phyloP scores from a whole-genome alignment of 768 basidiomycete genomes.

The Grammothele lineata region DNA sequence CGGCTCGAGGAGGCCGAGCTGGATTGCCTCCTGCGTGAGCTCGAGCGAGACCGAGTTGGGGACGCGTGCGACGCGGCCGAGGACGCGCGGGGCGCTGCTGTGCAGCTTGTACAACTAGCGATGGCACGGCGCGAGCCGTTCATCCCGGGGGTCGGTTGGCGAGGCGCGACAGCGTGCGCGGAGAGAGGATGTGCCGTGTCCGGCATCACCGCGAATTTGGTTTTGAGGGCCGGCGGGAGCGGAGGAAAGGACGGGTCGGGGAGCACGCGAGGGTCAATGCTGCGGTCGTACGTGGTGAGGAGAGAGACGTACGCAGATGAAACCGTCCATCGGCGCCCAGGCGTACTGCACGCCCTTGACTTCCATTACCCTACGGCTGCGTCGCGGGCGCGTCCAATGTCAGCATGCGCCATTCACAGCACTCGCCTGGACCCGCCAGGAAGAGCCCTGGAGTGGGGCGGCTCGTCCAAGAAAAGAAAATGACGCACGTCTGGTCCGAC shows the following conservation, averaged over 20 bases:
- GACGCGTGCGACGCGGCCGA: slow-evolving; percentile 47
- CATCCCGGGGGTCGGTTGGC: background rate
- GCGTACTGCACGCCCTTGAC: slow-evolving; percentile 45
- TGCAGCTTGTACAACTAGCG: slow-evolving; percentile 44
- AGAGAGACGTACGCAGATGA: slow-evolving; percentile 48
- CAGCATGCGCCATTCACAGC: too few relatives aligned
- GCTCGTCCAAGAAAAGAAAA: background rate
- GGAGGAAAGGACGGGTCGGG: background rate
- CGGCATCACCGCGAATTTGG: too few relatives aligned
- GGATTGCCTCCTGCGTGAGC: slow-evolving; percentile 50
- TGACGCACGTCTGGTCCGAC: slow-evolving; percentile 38
- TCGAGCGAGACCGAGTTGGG: slow-evolving; percentile 47
- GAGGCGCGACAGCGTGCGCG: too few relatives aligned
- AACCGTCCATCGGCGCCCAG: slow-evolving; percentile 53
- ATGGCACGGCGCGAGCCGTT: slow-evolving; percentile 2
- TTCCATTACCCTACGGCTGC: slow-evolving; percentile 42
- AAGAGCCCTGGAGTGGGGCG: too few relatives aligned
- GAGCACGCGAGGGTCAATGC: background rate
- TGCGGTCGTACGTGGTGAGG: background rate
- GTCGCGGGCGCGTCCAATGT: too few relatives aligned
- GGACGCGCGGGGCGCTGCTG: slow-evolving; percentile 26
- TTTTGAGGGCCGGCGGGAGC: too few relatives aligned
- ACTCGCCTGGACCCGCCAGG: too few relatives aligned
- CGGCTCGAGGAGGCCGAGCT: slow-evolving; percentile 51
- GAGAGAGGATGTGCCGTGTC: too few relatives aligned